These are phyloP conservation scores for Alopecurus myosuroides DNA, from an alignment of 176 grass and related monocot genomes.

Conservation along the genomic window DNA sequence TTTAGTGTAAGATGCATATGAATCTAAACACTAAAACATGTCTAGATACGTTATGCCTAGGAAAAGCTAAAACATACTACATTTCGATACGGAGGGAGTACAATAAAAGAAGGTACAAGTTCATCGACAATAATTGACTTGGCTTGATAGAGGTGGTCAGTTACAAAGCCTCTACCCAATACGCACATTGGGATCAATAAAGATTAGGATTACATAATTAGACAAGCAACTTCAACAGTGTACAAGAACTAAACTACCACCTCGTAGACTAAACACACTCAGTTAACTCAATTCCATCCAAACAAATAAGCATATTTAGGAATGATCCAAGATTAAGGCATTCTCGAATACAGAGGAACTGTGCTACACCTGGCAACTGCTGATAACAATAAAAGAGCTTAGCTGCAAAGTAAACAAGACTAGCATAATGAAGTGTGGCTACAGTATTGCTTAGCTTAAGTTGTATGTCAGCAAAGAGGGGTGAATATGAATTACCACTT, in stretches of 20 bases:
- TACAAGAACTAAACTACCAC: background rate
- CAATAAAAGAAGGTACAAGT: background rate
- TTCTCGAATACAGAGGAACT: conserved; percentile 1
- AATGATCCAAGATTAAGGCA: background rate
- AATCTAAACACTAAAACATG: too few relatives aligned
- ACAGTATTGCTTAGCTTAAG: background rate
- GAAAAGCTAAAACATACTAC: too few relatives aligned
- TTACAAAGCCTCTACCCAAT: background rate
- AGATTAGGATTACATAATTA: background rate
- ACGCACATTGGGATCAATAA: background rate
- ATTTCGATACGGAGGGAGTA: too few relatives aligned
- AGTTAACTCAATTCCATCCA: background rate
- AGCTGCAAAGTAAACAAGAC: background rate
- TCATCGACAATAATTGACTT: background rate
- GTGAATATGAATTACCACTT: conserved; percentile 62
- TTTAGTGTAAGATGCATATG: too few relatives aligned
- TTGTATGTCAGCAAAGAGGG: background rate
- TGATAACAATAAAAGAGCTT: background rate
- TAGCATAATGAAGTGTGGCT: background rate
- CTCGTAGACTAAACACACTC: background rate
- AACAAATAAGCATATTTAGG: background rate
- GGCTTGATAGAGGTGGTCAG: background rate
- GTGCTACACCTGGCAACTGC: background rate
- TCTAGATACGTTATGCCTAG: too few relatives aligned
- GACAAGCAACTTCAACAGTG: background rate